These are phyloP conservation scores for Lentinula lateritia DNA, from an alignment of 768 basidiomycete species.

Conservation along the genomic window DNA sequence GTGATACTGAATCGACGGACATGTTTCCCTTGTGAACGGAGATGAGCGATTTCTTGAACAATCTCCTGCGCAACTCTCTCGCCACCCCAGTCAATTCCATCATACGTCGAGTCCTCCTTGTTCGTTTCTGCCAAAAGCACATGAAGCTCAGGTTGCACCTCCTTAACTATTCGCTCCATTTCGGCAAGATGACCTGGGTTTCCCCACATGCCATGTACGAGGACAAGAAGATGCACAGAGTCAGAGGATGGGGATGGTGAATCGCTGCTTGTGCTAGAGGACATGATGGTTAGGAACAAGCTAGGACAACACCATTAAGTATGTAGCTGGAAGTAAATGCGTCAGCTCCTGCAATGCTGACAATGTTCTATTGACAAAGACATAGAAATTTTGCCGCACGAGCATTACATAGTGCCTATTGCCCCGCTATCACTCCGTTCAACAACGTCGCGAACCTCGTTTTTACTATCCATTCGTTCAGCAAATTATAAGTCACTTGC, in stretches of 20 bases:
- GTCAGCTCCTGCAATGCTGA: not conserved
- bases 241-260: not conserved
- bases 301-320: not conserved
- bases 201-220: constrained; percentile 80
- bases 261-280: not conserved
- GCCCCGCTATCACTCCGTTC: too few species aligned
- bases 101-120: constrained; percentile 63
- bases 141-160: constrained; percentile 47
- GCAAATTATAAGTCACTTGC: too few species aligned
- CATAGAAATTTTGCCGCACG: too few species aligned
- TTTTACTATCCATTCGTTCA: too few species aligned
- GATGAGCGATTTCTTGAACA: constrained; percentile 42
- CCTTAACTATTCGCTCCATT: constrained; percentile 45
- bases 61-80: constrained; percentile 80
- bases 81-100: constrained; percentile 81
- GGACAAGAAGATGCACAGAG: constrained; percentile 36
- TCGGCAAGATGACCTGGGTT: constrained; percentile 60
- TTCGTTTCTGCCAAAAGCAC: constrained; percentile 66
- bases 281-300: not conserved
- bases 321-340: not conserved
- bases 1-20: constrained; percentile 70
- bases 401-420: too few species aligned
- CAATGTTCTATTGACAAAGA: not conserved
- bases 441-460: too few species aligned
- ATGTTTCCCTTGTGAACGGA: constrained; percentile 46